Evolutionary conservation across 2,329 filamentous ascomycete genomes (phyloP).

Genomic region (Aspergillus uvarum): DNA sequence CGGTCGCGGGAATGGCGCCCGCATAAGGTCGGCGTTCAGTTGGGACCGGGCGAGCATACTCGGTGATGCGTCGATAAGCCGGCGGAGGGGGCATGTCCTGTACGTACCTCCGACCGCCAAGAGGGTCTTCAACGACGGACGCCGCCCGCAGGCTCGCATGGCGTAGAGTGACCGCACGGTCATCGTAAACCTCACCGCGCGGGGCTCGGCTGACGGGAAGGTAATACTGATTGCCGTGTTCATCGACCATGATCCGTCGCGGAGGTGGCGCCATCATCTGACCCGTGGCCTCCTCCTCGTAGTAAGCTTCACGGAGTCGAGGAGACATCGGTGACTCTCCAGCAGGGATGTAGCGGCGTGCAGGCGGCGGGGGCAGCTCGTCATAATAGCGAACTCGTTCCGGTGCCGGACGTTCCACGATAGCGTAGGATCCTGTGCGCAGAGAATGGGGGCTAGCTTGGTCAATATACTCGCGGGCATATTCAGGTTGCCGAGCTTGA

Average conservation of each 20-base stretch:
- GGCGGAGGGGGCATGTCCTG: constrained; percentile 48
- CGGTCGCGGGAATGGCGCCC: not conserved
- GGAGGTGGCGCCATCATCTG: constrained; percentile 55
- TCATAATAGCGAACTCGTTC: constrained; percentile 43
- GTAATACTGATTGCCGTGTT: constrained; percentile 78
- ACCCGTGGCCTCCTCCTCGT: constrained; percentile 44
- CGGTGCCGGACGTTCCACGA: constrained; percentile 39
- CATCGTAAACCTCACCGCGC: constrained; percentile 37
- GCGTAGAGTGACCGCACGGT: constrained; percentile 28
- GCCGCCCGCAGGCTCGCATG: constrained; percentile 39
- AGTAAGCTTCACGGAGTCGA: constrained; percentile 42
- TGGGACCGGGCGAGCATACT: constrained; percentile 34
- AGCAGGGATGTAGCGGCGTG: constrained; percentile 35
- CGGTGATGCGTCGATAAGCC: constrained; percentile 42
- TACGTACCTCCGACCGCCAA: constrained; percentile 41
- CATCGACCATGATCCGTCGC: constrained; percentile 74
- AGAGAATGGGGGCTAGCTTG: constrained; percentile 37
- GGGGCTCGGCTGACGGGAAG: constrained; percentile 34
- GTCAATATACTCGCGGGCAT: constrained; percentile 46
- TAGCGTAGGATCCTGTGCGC: constrained; percentile 42
- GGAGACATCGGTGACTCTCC: constrained; percentile 40
- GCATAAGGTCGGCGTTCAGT: constrained; percentile 35
- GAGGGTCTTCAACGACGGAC: constrained; percentile 46
- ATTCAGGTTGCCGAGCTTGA: constrained; percentile 44
- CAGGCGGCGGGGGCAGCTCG: constrained; percentile 33